Conservation (phyloP, 148 eudicot genomes). For the Camellia sinensis region DNA sequence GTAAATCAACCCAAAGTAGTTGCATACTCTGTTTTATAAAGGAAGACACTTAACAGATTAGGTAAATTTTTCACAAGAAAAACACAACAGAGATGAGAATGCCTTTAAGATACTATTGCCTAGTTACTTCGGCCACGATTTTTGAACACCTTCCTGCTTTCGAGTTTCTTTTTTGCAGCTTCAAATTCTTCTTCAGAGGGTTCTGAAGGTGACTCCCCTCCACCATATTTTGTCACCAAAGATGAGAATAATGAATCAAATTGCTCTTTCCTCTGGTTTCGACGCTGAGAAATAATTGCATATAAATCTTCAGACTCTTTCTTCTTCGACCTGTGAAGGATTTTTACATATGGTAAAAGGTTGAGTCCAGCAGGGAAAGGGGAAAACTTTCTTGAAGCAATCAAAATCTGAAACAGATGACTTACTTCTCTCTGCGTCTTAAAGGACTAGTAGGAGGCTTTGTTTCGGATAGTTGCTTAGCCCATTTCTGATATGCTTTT, state of each 20-base stretch:
- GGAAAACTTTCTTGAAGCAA: not conserved
- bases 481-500: conserved; percentile 88
- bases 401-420: not conserved
- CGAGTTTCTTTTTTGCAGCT: conserved; percentile 63
- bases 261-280: conserved; percentile 61
- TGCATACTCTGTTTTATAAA: too few relatives aligned
- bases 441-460: conserved; percentile 89
- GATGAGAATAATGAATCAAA: conserved; percentile 84
- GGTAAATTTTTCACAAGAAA: not conserved
- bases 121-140: conserved; percentile 38
- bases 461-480: conserved; percentile 63
- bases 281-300: conserved; percentile 75
- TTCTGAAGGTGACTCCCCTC: conserved; percentile 44
- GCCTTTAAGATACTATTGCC: not conserved
- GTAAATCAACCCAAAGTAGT: too few relatives aligned
- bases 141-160: conserved; percentile 44
- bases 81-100: not conserved
- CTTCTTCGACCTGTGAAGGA: conserved; percentile 47
- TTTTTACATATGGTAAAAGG: not conserved
- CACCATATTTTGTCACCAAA: conserved; percentile 65
- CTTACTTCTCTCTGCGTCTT: conserved; percentile 59
- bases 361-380: not conserved
- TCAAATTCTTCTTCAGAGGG: conserved; percentile 94
- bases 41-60: not conserved
- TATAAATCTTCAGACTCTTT: conserved; percentile 61